phyloP scores from a whole-genome alignment of 805 yeast genomes.

The Yamadazyma endophytica region DNA sequence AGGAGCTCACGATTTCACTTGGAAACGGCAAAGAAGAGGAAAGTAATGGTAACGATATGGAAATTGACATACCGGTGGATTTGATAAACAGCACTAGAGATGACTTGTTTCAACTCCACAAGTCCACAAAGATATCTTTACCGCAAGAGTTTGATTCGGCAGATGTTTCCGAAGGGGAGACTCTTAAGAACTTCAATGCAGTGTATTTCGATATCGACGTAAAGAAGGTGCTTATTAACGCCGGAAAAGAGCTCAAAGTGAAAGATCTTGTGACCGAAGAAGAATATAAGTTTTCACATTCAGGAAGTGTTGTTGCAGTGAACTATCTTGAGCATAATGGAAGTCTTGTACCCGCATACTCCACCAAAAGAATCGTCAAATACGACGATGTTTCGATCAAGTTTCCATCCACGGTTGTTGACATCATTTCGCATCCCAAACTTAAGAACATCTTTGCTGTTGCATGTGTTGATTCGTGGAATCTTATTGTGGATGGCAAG shows the following conservation, averaged over 20 bases:
- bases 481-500: constrained; percentile 10
- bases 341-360: constrained; percentile 14
- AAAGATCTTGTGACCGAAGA: constrained; percentile 6
- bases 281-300: constrained; percentile 10
- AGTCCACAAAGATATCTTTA: constrained; percentile 24
- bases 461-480: constrained; percentile 20
- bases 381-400: constrained; percentile 6
- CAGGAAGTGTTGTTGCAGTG: constrained; percentile 13
- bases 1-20: constrained; percentile 45
- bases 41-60: constrained; percentile 3
- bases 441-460: constrained; percentile 23
- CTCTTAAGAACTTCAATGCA: constrained; percentile 3
- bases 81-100: constrained; percentile 26
- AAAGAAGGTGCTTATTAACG: constrained; percentile 7
- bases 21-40: constrained; percentile 16
- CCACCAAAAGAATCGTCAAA: constrained; percentile 15
- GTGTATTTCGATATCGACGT: constrained; percentile 7
- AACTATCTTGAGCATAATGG: constrained; percentile 10
- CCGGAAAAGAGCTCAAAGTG: constrained; percentile 6
- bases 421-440: constrained; percentile 30
- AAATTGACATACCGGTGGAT: constrained; percentile 15
- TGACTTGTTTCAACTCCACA: constrained; percentile 31
- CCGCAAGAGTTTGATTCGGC: constrained; percentile 13
- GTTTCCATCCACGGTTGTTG: constrained; percentile 10
- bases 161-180: not conserved